Base-by-base conservation (phyloP, 2,329 filamentous ascomycete species). In the Diaporthe humulicola region DNA sequence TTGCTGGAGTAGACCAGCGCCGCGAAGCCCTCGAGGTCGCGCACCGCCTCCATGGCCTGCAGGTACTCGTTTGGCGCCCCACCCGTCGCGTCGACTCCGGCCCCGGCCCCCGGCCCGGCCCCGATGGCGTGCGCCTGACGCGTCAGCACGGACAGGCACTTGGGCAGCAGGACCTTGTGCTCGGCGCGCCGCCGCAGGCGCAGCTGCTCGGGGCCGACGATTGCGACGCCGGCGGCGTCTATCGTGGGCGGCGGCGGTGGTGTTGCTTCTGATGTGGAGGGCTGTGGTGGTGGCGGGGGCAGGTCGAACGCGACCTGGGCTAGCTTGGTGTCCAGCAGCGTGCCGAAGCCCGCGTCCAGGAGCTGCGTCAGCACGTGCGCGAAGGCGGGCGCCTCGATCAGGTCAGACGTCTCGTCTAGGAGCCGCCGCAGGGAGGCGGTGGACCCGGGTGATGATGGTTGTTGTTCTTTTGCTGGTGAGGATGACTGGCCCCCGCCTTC, bases 311-410 rank as follows among this genome's bases (percentile, higher is more conserved):
- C 93, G 77, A 94, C 92, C 4, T 90, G 88, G 7, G 94, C 92
- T 71, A 98, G 90, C 83, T 97, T 97, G 79, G 91, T 89, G 80
- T 98, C 94, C 36, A 98, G 90, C 22, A 99, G 89, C 33, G 93
- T 90, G 3, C 94, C 94, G 85, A 98, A 99, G 72, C 93, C 94
- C 60, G 95, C 90, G 82, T 98, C 96, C 75, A 98, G 93, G 73
- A 98, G 90, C 74, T 94, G 91, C 2, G 93, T 95, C 58, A 98
- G 89, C 48, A 99, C 95, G 80, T 95, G 93, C 0, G 93, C 90
- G 84, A 98, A 98, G 48, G 94, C 91, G 0, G 97, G 97, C 1
- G 97, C 98, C 81, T 99, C 97, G 81, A 98, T 93, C 33, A 99
- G 90, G 82, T 99, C 97, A 52, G 96, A 94, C 2, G 97, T 98